Evolutionary conservation across 257 asterid species (phyloP).

Genomic region (Solanum peruvianum): DNA sequence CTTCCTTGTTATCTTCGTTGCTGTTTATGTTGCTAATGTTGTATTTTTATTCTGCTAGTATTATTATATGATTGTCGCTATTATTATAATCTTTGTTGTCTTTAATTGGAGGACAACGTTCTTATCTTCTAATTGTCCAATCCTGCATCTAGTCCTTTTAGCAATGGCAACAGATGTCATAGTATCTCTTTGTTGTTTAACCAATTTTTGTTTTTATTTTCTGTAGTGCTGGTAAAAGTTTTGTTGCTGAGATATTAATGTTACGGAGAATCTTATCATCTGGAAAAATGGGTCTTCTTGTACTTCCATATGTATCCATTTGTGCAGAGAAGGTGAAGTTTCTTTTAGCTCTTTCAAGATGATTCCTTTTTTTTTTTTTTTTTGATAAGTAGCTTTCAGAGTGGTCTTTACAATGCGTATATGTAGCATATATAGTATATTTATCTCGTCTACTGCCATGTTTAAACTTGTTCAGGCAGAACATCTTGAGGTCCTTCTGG

Average conservation of each 20-base stretch:
- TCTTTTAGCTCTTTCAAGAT: background rate
- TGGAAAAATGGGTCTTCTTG: slow-evolving; percentile 91
- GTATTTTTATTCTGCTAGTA: background rate
- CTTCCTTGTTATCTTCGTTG: background rate
- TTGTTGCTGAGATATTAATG: slow-evolving; percentile 96
- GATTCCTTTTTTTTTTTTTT: background rate
- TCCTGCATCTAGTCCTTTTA: background rate
- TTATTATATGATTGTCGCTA: background rate
- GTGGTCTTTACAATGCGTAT: background rate
- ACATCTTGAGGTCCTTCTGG: slow-evolving; percentile 83
- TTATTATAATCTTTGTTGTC: background rate
- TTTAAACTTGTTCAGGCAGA: slow-evolving; percentile 49
- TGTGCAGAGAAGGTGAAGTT: slow-evolving; percentile 82
- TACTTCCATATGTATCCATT: slow-evolving; percentile 90
- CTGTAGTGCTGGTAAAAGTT: slow-evolving; percentile 93
- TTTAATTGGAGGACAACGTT: background rate
- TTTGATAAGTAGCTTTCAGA: background rate
- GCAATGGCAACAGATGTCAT: background rate
- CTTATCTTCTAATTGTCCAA: background rate
- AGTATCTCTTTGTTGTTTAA: background rate
- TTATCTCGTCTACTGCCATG: background rate
- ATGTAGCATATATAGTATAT: slow-evolving; percentile 3
- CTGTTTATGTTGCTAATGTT: background rate
- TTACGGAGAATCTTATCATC: slow-evolving; percentile 69
- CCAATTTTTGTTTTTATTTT: background rate